Conservation (phyloP, 2,329 filamentous ascomycete species). For the Aspergillaceae sp. region DNA sequence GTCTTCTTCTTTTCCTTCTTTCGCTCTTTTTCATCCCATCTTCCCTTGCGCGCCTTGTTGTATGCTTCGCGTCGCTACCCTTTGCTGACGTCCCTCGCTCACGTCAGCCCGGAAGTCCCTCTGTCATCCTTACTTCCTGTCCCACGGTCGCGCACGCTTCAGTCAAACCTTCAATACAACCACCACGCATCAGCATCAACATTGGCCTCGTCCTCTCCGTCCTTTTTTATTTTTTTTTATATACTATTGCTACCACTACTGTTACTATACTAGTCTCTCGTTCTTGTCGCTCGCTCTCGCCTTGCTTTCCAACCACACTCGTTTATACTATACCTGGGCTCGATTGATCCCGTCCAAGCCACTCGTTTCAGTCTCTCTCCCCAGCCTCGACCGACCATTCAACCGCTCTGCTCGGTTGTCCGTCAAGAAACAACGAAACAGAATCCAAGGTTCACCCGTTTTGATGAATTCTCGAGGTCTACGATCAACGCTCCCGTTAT, state of each 20-base stretch:
- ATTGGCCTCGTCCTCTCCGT: not conserved
- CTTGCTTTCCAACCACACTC: constrained; percentile 15
- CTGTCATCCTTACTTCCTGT: not conserved
- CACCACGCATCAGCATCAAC: not conserved
- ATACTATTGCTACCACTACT: too few species aligned
- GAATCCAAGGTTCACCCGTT: constrained; percentile 3
- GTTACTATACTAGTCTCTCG: too few species aligned
- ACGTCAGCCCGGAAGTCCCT: not conserved
- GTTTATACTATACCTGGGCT: constrained; percentile 9
- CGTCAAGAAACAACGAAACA: too few species aligned
- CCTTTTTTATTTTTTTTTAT: not conserved
- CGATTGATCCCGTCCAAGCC: constrained; percentile 5
- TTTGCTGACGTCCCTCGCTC: not conserved
- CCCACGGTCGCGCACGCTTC: not conserved
- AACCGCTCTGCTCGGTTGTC: too few species aligned
- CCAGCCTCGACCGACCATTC: not conserved
- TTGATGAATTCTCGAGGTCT: constrained; percentile 6
- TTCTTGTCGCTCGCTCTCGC: constrained; percentile 18
- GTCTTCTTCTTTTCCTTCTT: not conserved
- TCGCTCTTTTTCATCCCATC: constrained; percentile 2
- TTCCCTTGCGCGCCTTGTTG: not conserved
- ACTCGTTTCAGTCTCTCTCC: constrained; percentile 13
- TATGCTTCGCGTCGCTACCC: not conserved
- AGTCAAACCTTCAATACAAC: not conserved
- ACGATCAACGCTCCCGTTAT: constrained; percentile 4